A percentile compares a stretch with the other conserved stretches of the same genome.
phyloP scores from a whole-genome alignment of 1,284 basidiomycete species.

The Pterulicium gracile region DNA sequence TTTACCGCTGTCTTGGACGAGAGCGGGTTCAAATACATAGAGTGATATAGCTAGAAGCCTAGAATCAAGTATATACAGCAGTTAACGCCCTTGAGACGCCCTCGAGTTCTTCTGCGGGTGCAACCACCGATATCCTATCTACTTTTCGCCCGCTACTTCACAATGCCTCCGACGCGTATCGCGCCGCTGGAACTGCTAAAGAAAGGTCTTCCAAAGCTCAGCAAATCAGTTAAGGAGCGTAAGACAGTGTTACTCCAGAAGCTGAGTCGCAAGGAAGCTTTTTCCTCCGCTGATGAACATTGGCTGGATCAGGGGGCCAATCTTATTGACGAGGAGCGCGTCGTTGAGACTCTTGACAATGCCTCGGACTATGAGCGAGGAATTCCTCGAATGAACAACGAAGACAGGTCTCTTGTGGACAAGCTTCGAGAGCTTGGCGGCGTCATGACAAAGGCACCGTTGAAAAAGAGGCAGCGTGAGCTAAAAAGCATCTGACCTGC shows the following conservation, averaged over 20 bases:
- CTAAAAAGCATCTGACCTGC: slow-evolving; percentile 9
- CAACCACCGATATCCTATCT: too few relatives aligned
- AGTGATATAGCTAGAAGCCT: background rate
- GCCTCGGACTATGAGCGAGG: slow-evolving; percentile 13
- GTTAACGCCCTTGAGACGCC: background rate
- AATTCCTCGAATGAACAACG: slow-evolving; percentile 4
- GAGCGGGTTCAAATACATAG: background rate
- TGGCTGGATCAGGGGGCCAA: slow-evolving; percentile 17
- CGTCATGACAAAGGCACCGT: slow-evolving; percentile 9
- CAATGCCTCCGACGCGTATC: background rate
- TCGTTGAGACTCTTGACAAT: slow-evolving; percentile 12
- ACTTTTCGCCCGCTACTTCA: too few relatives aligned
- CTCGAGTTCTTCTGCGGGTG: background rate
- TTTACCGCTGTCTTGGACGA: background rate
- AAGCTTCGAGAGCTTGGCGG: background rate
- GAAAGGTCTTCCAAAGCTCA: background rate
- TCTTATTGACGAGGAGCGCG: slow-evolving; percentile 11
- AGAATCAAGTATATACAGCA: background rate
- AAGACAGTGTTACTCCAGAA: background rate
- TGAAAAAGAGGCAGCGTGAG: slow-evolving; percentile 10
- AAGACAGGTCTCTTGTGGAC: too few relatives aligned
- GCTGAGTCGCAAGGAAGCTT: slow-evolving; percentile 6
- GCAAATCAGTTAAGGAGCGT: background rate
- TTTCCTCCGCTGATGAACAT: slow-evolving; percentile 9
- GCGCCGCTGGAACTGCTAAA: too few relatives aligned